Base-by-base conservation (phyloP, 495 filamentous ascomycete species). In the Daldinia childiae region DNA sequence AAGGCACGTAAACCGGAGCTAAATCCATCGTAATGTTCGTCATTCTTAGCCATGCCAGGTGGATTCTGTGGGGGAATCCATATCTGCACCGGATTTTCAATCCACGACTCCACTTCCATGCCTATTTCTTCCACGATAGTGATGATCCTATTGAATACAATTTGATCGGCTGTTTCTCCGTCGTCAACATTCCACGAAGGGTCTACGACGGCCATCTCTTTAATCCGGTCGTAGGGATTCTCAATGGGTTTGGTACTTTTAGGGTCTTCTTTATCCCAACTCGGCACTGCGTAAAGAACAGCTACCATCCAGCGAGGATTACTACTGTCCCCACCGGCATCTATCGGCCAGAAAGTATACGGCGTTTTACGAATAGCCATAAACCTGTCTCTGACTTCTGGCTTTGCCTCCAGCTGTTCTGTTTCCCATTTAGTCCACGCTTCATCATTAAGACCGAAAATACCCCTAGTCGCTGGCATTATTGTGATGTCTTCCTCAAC, bases 1-100 rank as follows among this genome's bases (percentile, higher is more conserved):
- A 77, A 74, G 7, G 45, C 30, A 26, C 69, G 74, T 4, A 75
- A 52, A 9, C 72, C 74, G 5, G 60, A 57, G 27, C 59, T 68
- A 21, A 38, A 71, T 6, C 2, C 3, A 12, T 36, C 34, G 2
- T 36, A 14, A 14, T 0, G 0, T 0, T 1, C 3, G 11, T 36
- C 34, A 0, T 1, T 1, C 14, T 0, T 0, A 36, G 4, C 2
- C 34, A 4, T 3, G 0, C 4, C 8, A 0, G 2, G 27, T 1
- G 36, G 24, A 11, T 64, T 56, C 21, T 29, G 26, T 4, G 38
- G 55, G 4, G 70, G 60, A 2, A 34, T 6, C 69, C 64, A 68
- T 24, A 65, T 8, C 0, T 64, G 21, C 6, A 3, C 58, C 0
- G 11, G 9, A 0, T 1, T 3, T 0, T n/a, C 9, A 6, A 55